Evolutionary conservation across 192 early-diverging fungal species (phyloP).

Genomic region (Coemansia sp.): DNA sequence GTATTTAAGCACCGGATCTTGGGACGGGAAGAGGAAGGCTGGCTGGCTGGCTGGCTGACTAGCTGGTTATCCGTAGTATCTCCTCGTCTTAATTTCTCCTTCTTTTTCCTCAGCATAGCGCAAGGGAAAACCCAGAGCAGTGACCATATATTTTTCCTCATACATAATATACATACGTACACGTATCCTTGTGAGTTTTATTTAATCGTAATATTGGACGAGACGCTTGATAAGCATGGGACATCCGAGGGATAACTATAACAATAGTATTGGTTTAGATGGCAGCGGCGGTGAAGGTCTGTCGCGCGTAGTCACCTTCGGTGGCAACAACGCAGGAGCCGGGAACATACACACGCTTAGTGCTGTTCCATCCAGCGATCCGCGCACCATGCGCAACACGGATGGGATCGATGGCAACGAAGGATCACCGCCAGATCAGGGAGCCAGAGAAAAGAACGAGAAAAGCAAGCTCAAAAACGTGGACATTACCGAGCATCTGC

Average conservation of each 20-base stretch:
- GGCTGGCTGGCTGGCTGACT: too few species aligned
- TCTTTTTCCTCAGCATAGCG: not conserved
- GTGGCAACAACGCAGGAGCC: conserved; percentile 13
- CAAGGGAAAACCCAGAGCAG: not conserved
- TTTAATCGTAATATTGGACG: too few species aligned
- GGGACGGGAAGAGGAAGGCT: not conserved
- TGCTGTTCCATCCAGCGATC: conserved; percentile 12
- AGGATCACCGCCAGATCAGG: not conserved
- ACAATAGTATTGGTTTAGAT: not conserved
- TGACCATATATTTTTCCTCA: not conserved
- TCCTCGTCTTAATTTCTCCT: not conserved
- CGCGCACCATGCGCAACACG: conserved; percentile 1
- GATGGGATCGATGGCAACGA: not conserved
- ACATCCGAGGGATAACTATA: not conserved
- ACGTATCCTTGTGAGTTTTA: too few species aligned
- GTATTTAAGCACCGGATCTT: conserved; percentile 1
- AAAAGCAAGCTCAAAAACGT: conserved; percentile 35
- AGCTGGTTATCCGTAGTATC: too few species aligned
- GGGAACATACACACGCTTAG: conserved; percentile 10
- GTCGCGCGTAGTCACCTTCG: conserved; percentile 26
- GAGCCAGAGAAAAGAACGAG: not conserved
- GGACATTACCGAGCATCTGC: conserved; percentile 62
- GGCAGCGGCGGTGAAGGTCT: conserved; percentile 9
- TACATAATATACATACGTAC: too few species aligned
- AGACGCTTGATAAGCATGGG: too few species aligned